A percentile compares a stretch with the other conserved stretches of the same genome.
These are phyloP conservation scores for Adiantum capillusveneris DNA, from an alignment of 75 land plant species.

Conservation along the genomic window DNA sequence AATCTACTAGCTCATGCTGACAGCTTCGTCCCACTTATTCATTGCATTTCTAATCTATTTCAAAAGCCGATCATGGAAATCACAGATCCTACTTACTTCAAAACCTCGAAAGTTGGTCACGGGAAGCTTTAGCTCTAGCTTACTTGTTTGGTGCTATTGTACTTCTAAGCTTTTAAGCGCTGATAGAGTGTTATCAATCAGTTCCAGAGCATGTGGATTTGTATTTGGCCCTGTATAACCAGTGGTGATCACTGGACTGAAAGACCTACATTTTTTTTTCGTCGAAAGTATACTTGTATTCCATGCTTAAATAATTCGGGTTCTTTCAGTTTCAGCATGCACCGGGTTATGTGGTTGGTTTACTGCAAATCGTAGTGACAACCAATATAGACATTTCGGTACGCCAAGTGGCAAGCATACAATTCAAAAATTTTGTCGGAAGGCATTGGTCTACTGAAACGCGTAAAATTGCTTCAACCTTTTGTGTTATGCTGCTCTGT, in stretches of 20 bases:
- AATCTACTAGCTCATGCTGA: too few relatives aligned
- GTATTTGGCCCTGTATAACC: too few relatives aligned
- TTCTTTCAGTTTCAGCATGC: conserved; percentile 69
- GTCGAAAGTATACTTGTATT: too few relatives aligned
- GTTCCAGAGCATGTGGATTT: background rate
- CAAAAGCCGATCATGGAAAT: too few relatives aligned
- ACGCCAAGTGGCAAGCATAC: conserved; percentile 91
- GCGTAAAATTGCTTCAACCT: conserved; percentile 28
- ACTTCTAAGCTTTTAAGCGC: background rate
- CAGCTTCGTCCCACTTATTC: too few relatives aligned
- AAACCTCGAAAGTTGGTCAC: too few relatives aligned
- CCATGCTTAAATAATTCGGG: background rate
- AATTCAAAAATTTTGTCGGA: conserved; percentile 85
- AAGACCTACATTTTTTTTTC: too few relatives aligned
- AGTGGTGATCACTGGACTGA: too few relatives aligned
- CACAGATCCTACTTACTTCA: too few relatives aligned
- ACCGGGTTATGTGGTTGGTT: conserved; percentile 83
- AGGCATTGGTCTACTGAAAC: conserved; percentile 78
- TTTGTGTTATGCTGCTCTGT: background rate
- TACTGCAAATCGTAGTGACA: conserved; percentile 84
- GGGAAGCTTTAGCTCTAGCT: too few relatives aligned
- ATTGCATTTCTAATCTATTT: too few relatives aligned
- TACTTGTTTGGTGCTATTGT: background rate
- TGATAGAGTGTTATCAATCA: too few relatives aligned
- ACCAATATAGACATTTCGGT: conserved; percentile 74